Evolutionary conservation across 108 stramenopile genomes (phyloP), one percentile per base, ranked within the genome.

Genomic region (Skeletonema potamos): DNA sequence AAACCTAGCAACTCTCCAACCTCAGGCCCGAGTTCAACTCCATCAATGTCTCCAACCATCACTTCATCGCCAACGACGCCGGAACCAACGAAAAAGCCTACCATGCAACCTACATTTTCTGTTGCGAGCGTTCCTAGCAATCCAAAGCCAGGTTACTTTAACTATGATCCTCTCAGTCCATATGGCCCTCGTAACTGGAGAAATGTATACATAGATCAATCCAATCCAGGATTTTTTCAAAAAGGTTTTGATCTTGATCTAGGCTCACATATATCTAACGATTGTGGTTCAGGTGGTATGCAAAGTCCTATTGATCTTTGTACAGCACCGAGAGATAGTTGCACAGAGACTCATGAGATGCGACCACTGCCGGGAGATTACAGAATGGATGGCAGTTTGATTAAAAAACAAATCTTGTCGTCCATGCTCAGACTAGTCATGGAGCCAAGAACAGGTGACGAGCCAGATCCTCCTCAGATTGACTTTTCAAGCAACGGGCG

Each of bases 291-390:
- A 20, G 76, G 66, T 32, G 46, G 64, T 10, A 73, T 58, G 33
- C 92, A 93, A 62, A 86, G 85, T 76, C 92, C 92, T 2, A 91
- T 93, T 67, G 89, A 93, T 66, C 70, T 93, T 61, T 76, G 87
- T 46, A 30, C 20, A 10, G 1, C 20, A 13, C 77, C 77, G 26
- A 11, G 30, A 9, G 60, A 65, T 24, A 70, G 13, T 44, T 79
- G 77, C 36, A 68, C 11, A 0, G 77, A 79, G 34, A 71, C 65
- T 37, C 77, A 79, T 44, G 70, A 79, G 34, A 79, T 79, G 77
- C 62, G 77, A 36, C 59, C 70, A 6, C 48, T 64, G 66, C 37
- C 77, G 26, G 79, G 79, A 28, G 74, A 81, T 48, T 81, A 76
- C 69, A 64, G 59, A 70, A 81, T 81, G 62, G 39, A 62, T 57